These are phyloP conservation scores for Tagetes erecta DNA, from an alignment of 129 eudicot genomes.

Conservation along the genomic window DNA sequence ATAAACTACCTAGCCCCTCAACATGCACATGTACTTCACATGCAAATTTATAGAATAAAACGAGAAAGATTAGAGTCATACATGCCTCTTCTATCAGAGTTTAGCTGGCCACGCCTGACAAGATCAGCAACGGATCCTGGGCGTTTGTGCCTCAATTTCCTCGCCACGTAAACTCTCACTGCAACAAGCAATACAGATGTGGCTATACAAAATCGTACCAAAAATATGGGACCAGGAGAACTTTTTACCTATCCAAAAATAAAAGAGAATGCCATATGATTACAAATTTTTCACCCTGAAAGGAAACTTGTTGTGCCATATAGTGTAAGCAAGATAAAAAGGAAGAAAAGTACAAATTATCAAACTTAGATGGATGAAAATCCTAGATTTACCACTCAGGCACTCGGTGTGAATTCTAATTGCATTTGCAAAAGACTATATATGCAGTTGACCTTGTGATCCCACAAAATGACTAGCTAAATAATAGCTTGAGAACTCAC, in stretches of 20 bases:
- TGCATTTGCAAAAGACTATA: not conserved
- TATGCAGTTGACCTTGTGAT: not conserved
- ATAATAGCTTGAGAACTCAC: not conserved
- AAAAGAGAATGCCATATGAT: constrained; percentile 1
- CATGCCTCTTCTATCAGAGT: constrained; percentile 99
- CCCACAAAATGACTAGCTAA: not conserved
- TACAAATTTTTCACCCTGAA: not conserved
- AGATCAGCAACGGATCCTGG: constrained; percentile 98
- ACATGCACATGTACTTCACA: not conserved
- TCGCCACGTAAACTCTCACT: constrained; percentile 49
- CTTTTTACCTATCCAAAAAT: constrained; percentile 46
- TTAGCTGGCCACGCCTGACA: constrained; percentile 96
- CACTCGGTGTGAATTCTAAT: not conserved
- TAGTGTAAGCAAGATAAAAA: not conserved
- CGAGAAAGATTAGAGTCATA: constrained; percentile 49
- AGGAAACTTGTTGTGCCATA: not conserved
- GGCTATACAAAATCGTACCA: constrained; percentile 57
- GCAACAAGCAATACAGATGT: constrained; percentile 52
- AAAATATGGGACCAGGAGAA: constrained; percentile 37
- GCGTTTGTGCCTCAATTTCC: constrained; percentile 45
- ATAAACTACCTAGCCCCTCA: not conserved
- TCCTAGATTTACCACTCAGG: not conserved
- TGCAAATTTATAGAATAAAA: not conserved
- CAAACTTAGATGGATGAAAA: not conserved
- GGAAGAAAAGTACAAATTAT: not conserved